A percentile compares a stretch with the other conserved stretches of the same genome.
These are phyloP conservation scores for Pestalotiopsis sp. DNA, from an alignment of 2,329 filamentous ascomycete species.

Conservation along the genomic window DNA sequence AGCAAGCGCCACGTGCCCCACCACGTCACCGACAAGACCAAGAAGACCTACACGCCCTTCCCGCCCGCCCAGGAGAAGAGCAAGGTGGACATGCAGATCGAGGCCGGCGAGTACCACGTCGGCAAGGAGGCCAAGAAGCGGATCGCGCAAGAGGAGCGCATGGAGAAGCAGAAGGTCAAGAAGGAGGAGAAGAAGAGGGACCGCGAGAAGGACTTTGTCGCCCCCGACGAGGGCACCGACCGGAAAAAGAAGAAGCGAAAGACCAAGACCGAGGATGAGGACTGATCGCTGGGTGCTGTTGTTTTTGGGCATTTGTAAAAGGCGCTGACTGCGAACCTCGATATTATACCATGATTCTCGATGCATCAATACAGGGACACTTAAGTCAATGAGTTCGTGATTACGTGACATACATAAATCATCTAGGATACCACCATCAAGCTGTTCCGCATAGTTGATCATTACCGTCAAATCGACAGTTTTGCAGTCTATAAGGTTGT, in stretches of 20 bases:
- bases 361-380: background rate
- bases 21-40: conserved; percentile 89
- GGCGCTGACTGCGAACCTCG: background rate
- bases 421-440: no score
- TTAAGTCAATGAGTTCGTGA: background rate
- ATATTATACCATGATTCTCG: background rate
- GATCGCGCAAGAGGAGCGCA: conserved; percentile 74
- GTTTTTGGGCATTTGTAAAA: background rate
- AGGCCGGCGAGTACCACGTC: conserved; percentile 96
- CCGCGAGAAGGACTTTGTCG: conserved; percentile 82
- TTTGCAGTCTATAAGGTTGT: no score
- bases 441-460: no score
- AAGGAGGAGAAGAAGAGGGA: conserved; percentile 87
- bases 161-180: conserved; percentile 84
- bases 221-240: conserved; percentile 73
- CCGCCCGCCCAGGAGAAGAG: conserved; percentile 97
- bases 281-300: conserved; percentile 12
- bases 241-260: conserved; percentile 68
- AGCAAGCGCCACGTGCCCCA: conserved; percentile 80
- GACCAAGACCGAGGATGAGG: conserved; percentile 49
- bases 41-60: conserved; percentile 97
- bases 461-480: no score
- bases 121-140: conserved; percentile 91
- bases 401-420: no score
- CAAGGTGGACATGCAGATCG: conserved; percentile 97